Evolutionary conservation across 169 alveolate genomes (phyloP), one percentile per base, ranked within the genome.

Genomic region (Cryptosporidium tyzzeri): DNA sequence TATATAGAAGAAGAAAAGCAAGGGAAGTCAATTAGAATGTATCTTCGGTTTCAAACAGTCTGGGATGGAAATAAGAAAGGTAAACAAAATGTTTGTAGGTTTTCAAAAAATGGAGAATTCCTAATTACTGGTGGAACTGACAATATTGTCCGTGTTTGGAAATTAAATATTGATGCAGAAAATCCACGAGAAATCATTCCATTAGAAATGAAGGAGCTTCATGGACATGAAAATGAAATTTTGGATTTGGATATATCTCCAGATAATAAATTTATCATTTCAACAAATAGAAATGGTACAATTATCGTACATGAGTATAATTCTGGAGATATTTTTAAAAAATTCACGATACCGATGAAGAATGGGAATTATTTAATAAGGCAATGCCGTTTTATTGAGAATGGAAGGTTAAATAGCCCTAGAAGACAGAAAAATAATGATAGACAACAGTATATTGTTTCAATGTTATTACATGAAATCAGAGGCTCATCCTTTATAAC

Each of bases 101-200:
- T 80, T 45, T 80, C 89, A 44, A 80, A 23, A 65, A 18, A 80
- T 62, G 89, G 89, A 21, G 65, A 80, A 14, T 62, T 62, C 45
- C 18, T 80, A 33, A 41, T 80, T 26, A 80, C 89, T 44, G 89
- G 69, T n/a, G 89, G 89, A 23, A 80, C 89, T 12, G 89, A 80
- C 23, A 65, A 65, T 10, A 41, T 35, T 48, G 74, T 80, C 16
- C 69, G 89, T 23, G 33, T 80, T 37, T 80, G 89, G 89, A 69
- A 59, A 50, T 26, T 80, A 14, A 55, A 58, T 73, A 26, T 6
- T 18, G 31, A 39, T 7, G 1, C 80, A 31, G 50, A 65, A 31
- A 29, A 80, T n/a, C n/a, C 29, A 3, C 33, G 16, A 26, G 69
- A 80, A 23, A 33, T 80, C 35, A 1, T 62, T 48, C 89, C 89